Conservation (phyloP, 225 moss, liverwort and hornwort genomes). For the Bryoerythrophyllum caledonicum region DNA sequence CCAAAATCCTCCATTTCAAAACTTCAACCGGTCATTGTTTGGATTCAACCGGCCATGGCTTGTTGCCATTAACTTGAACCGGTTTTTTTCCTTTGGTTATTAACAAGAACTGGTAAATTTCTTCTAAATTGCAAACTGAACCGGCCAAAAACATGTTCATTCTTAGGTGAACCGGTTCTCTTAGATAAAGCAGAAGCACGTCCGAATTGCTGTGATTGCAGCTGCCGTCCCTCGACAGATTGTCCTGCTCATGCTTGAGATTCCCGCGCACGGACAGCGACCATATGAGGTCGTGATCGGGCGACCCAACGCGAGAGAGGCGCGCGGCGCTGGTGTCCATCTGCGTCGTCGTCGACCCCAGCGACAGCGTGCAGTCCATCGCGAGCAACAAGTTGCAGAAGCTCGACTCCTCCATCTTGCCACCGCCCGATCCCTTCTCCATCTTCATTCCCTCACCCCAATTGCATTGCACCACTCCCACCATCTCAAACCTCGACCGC, state of each 20-base stretch:
- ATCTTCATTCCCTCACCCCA: constrained; percentile 12
- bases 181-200: constrained; percentile 28
- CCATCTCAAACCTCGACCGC: constrained; percentile 2
- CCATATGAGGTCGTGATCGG: constrained; percentile 47
- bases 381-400: constrained; percentile 53
- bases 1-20: too few species aligned
- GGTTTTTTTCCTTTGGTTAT: too few species aligned
- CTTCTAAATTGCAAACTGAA: too few species aligned
- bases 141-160: too few species aligned
- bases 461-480: constrained; percentile 46
- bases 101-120: too few species aligned
- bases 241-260: constrained; percentile 37
- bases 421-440: constrained; percentile 19
- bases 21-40: too few species aligned
- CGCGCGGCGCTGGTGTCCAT: constrained; percentile 35
- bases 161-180: too few species aligned
- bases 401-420: constrained; percentile 50
- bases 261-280: constrained; percentile 27
- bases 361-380: constrained; percentile 56
- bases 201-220: constrained; percentile 42
- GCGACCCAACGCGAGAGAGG: constrained; percentile 45
- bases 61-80: too few species aligned
- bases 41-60: too few species aligned
- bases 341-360: constrained; percentile 40
- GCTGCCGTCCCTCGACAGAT: constrained; percentile 46